A percentile compares a stretch with the other conserved stretches of the same genome.
Evolutionary conservation across 345 rosid genomes (phyloP).

Genomic region (Rhodomyrtus tomentosa): DNA sequence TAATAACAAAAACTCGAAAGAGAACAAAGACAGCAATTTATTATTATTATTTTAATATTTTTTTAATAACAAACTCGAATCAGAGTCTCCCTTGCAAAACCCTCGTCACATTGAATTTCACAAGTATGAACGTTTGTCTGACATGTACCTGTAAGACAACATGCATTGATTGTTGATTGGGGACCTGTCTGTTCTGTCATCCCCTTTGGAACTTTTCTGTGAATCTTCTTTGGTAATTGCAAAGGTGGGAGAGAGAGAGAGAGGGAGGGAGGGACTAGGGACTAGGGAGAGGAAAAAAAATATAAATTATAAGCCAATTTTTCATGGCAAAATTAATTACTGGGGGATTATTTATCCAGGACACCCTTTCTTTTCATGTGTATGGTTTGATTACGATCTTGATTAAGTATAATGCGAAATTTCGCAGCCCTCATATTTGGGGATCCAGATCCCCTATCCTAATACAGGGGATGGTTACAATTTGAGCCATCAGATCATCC

Average conservation of each 20-base stretch:
- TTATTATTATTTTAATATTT: neutral
- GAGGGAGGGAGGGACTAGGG: no score
- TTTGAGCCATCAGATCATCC: no score
- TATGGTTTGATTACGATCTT: neutral
- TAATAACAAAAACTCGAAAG: neutral
- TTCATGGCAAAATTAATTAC: neutral
- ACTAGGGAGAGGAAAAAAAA: neutral
- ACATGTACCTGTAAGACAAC: neutral
- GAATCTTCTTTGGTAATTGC: neutral
- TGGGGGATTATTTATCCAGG: neutral
- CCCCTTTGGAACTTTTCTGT: neutral
- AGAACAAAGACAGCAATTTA: no score
- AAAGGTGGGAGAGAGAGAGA: neutral
- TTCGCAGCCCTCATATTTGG: neutral
- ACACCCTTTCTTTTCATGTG: neutral
- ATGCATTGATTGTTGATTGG: neutral
- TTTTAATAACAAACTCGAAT: neutral
- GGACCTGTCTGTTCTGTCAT: neutral
- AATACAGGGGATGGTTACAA: no score
- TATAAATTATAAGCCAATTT: neutral
- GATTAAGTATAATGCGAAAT: neutral
- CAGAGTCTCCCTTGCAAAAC: neutral
- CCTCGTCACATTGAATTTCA: neutral
- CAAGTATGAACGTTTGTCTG: neutral
- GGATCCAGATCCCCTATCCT: no score